Percentiles rank a stretch among this genome's conserved stretches.
These are phyloP conservation scores for Anthracocystis panici-leucophaei DNA, from an alignment of 1,284 basidiomycete species.

Conservation along the genomic window DNA sequence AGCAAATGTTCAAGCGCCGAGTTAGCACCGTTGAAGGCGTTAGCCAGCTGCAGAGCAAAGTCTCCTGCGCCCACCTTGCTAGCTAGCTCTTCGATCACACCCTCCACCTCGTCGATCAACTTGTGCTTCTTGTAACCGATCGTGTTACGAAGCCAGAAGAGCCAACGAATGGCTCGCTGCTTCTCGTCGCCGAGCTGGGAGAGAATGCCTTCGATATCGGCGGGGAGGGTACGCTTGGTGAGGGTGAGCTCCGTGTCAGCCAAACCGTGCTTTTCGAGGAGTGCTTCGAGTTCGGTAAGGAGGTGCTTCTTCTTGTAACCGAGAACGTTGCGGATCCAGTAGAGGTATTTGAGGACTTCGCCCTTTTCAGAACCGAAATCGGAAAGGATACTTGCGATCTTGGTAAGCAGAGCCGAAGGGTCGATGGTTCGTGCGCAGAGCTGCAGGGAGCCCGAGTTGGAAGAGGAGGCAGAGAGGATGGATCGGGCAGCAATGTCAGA, in stretches of 20 bases:
- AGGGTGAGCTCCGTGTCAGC: not conserved
- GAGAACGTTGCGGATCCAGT: conserved; percentile 8
- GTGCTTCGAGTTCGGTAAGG: not conserved
- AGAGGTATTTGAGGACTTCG: conserved; percentile 2
- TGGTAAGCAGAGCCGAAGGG: not conserved
- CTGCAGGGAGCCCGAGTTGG: not conserved
- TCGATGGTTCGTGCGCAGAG: not conserved
- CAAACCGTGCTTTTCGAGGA: not conserved
- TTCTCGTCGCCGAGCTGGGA: not conserved
- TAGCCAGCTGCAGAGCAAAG: too few relatives aligned
- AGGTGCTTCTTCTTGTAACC: conserved; percentile 9
- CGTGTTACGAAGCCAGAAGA: too few relatives aligned
- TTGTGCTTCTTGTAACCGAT: too few relatives aligned
- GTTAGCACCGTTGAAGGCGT: too few relatives aligned
- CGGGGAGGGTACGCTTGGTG: not conserved
- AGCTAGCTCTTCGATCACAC: too few relatives aligned
- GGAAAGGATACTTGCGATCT: not conserved
- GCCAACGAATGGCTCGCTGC: too few relatives aligned
- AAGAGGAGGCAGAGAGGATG: not conserved
- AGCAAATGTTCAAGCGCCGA: too few relatives aligned
- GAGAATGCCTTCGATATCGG: conserved; percentile 2
- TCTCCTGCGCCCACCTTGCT: too few relatives aligned
- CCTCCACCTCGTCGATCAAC: too few relatives aligned
- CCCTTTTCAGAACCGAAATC: not conserved
- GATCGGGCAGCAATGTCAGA: not conserved